These are phyloP conservation scores for Ophiosphaerella herpotricha DNA, from an alignment of 2,329 filamentous ascomycete species.

Conservation along the genomic window DNA sequence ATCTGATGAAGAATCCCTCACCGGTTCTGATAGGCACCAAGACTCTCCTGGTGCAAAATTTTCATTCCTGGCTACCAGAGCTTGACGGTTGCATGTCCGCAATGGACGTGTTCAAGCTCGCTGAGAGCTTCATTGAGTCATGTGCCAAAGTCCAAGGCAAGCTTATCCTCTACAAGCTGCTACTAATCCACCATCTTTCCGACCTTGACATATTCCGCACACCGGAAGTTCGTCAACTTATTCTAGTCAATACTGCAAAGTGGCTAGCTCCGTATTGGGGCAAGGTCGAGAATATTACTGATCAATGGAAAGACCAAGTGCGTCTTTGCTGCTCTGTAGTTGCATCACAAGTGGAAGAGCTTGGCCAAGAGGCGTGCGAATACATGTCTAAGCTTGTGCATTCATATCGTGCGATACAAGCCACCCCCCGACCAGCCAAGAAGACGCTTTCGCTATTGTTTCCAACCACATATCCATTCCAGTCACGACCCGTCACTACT, in stretches of 20 bases:
- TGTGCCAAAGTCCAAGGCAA: slow-evolving; percentile 88
- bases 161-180: slow-evolving; percentile 86
- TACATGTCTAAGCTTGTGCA: slow-evolving; percentile 91
- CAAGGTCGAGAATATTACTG: slow-evolving; percentile 69
- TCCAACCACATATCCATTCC: slow-evolving; percentile 87
- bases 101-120: slow-evolving; percentile 87
- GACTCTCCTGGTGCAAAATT: slow-evolving; percentile 92
- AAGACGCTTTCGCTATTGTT: slow-evolving; percentile 82
- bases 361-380: slow-evolving; percentile 80
- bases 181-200: slow-evolving; percentile 90
- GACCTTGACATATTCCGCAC: slow-evolving; percentile 79
- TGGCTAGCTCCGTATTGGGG: slow-evolving; percentile 98
- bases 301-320: slow-evolving; percentile 91
- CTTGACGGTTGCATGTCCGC: slow-evolving; percentile 74
- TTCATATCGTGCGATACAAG: slow-evolving; percentile 79
- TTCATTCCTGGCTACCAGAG: slow-evolving; percentile 96
- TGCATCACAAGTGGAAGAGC: slow-evolving; percentile 78
- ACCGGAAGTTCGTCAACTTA: slow-evolving; percentile 72
- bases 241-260: slow-evolving; percentile 79
- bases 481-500: slow-evolving; percentile 67
- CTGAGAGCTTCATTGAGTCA: slow-evolving; percentile 91
- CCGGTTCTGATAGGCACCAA: slow-evolving; percentile 91
- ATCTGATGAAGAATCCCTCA: slow-evolving; percentile 84
- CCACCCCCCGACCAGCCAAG: slow-evolving; percentile 63
- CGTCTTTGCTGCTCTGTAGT: slow-evolving; percentile 91